Base-by-base conservation (phyloP, 345 rosid species). In the Pseudoturritis turrita region DNA sequence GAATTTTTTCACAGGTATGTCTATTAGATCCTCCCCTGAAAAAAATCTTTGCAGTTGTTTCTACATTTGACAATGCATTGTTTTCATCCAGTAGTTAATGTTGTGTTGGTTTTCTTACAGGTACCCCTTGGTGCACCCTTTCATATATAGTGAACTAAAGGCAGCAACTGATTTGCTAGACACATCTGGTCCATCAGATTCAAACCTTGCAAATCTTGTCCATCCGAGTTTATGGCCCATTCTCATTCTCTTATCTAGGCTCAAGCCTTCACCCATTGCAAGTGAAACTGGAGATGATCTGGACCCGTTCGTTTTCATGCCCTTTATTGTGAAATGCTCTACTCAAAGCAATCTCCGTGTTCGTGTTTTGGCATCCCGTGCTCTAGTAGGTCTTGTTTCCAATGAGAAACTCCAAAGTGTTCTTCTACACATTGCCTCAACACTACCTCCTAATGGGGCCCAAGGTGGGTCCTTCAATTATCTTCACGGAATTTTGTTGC, bases 161-260 rank as follows among this genome's bases (percentile, higher is more conserved):
- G 81, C 80, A 70, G 97, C 97, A 49, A 89, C 95, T 7, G 95
- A 83, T 62, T 76, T 79, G 68, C 90, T 91, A 53, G 77, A 73
- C 33, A 77, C 83, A 36, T 78, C 86, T 45, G 79, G 84, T 57
- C 81, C 73, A 74, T 80, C 82, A 21, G 89, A 81, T 78, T 79
- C 89, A 68, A 88, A 79, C 81, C 83, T 85, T 31, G 84, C 71
- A 54, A 94, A 84, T 68, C 83, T 60, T 73, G 98, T 94, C 46
- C 97, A 89, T 73, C 98, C 98, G 45, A 94, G 98, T 83, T 79
- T 94, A 79, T 94, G 98, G 79, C 96, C 98, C 18, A 77, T 94
- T 76, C 82, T 94, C 78, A 89, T 94, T 78, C 89, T 94, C 74
- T 80, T 94, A 78, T 91, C 96, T 46, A 88, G 97, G 86, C 96